Conservation (phyloP, 129 eudicot genomes). For the Mikania micrantha region DNA sequence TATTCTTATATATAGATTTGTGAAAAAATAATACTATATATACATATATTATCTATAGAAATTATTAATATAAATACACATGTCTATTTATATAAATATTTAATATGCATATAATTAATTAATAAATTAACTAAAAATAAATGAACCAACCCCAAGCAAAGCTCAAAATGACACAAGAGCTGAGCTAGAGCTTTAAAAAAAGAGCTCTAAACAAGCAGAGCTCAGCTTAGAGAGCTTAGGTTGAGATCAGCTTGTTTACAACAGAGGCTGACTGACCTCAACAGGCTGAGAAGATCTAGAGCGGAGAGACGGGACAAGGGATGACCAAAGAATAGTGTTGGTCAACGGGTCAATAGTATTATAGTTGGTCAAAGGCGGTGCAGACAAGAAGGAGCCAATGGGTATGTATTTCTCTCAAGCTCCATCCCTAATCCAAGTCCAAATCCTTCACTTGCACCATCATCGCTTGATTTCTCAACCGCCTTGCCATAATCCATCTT, state of each 20-base stretch:
- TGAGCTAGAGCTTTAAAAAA: too few species aligned
- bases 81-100: too few species aligned
- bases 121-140: too few species aligned
- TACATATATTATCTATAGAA: too few species aligned
- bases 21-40: too few species aligned
- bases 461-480: slow-evolving; percentile 48
- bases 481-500: slow-evolving; percentile 66
- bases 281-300: slow-evolving; percentile 54
- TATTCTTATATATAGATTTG: too few species aligned
- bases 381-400: slow-evolving; percentile 61
- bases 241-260: not conserved
- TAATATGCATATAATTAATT: too few species aligned
- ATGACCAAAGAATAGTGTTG: slow-evolving; percentile 82
- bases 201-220: too few species aligned
- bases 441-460: slow-evolving; percentile 48
- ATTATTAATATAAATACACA: too few species aligned
- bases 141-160: too few species aligned
- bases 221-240: too few species aligned
- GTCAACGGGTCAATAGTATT: slow-evolving; percentile 65
- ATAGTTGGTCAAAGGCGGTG: slow-evolving; percentile 76
- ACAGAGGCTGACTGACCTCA: slow-evolving; percentile 63
- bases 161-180: too few species aligned
- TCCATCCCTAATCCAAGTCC: slow-evolving; percentile 48
- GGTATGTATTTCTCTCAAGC: slow-evolving; percentile 47
- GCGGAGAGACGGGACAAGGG: slow-evolving; percentile 62